Evolutionary conservation across 495 filamentous ascomycete species (phyloP), one percentile per base, ranked within the genome.

Genomic region (Pseudotulostoma volvatum): DNA sequence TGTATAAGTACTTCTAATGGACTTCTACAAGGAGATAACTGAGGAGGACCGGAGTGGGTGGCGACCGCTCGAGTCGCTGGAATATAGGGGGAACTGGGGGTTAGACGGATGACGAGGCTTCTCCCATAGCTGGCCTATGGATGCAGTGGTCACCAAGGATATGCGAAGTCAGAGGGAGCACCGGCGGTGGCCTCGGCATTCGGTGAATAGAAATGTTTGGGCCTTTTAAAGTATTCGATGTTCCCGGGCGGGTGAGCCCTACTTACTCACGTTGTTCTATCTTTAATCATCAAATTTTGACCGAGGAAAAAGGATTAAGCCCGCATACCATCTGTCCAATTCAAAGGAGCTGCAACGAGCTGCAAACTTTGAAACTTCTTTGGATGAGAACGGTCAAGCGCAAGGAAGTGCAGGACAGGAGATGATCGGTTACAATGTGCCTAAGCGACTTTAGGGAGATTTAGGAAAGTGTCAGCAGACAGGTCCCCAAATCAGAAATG

Each of bases 351-450:
- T 34, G 87, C 85, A 47, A 96, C 95, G 39, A 96, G 72, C 51
- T 95, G 87, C 32, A 97, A 71, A 38, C 95, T 81, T 54, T 97
- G 85, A 59, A 95, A 97, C 44, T 93, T 94, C 61, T 87, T 93
- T 16, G 88, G 81, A 55, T 96, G 90, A 16, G 85, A 81, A 30
- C 90, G 77, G 54, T 96, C 90, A 18, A 96, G 74, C 5, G 82
- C 73, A 38, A 96, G 73, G 62, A 97, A 97, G 48, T 93, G 86
- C 9, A 97, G n/a, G n/a, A n/a, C n/a, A n/a, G 72, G 48, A 97
- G 71, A 59, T 96, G 83, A 54, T 95, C 96, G 9, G 90, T 93
- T 31, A 97, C 83, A 44, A 97, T 81, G 73, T 94, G 84, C 50
- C 86, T 93, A 48, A 18, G 37, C 31, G 19, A 37, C 19, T 40